These are phyloP conservation scores for Cenchrus americanus DNA, from an alignment of 176 grass and related monocot genomes.

Conservation along the genomic window DNA sequence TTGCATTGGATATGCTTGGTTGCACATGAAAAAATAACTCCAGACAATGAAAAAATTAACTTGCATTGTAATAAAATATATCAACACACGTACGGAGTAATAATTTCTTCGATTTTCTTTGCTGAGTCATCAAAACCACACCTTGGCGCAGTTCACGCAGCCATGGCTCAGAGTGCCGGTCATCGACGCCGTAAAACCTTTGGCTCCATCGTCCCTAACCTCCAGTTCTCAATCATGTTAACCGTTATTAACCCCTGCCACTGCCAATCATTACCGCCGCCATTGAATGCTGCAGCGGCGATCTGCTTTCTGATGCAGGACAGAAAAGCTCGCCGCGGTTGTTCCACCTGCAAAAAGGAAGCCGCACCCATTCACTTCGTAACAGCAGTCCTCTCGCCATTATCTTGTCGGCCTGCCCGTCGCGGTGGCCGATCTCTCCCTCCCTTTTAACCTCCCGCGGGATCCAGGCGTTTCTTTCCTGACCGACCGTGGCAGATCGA, in stretches of 20 bases:
- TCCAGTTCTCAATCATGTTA: background rate
- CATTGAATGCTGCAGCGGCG: constrained; percentile 28
- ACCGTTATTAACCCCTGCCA: background rate
- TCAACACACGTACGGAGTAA: no score
- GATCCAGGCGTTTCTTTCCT: background rate
- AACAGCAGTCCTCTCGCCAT: background rate
- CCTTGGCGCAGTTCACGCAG: no score
- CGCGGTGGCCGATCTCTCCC: background rate
- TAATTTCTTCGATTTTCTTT: no score
- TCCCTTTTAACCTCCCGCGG: constrained; percentile 14
- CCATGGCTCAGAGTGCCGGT: no score
- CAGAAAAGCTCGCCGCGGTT: constrained; percentile 4
- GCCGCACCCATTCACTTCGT: constrained; percentile 29
- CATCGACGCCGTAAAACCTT: no score
- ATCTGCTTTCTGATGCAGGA: background rate
- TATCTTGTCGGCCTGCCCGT: background rate
- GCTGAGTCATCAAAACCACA: no score
- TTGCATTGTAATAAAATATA: no score
- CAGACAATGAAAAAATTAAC: no score
- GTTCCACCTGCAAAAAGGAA: constrained; percentile 29
- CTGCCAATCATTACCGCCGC: background rate
- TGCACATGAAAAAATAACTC: no score
- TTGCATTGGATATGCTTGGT: no score
- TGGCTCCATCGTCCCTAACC: constrained; percentile 4
- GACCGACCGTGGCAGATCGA: background rate